Percentiles rank a stretch among this genome's conserved stretches.
Evolutionary conservation across 1,284 basidiomycete species (phyloP).

Genomic region (Leccinum discolor): DNA sequence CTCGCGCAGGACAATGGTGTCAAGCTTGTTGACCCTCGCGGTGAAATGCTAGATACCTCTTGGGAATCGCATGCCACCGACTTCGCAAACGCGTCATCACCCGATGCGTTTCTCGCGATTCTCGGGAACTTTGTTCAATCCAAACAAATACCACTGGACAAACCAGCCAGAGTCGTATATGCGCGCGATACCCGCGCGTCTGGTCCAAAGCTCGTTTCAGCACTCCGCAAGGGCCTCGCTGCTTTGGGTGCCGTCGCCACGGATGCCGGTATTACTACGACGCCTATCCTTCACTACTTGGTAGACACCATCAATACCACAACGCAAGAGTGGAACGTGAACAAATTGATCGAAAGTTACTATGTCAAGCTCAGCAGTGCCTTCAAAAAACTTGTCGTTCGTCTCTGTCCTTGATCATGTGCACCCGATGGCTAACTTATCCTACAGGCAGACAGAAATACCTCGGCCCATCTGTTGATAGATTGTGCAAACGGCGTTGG

Average conservation of each 20-base stretch:
- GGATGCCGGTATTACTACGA: constrained; percentile 86
- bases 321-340: constrained; percentile 78
- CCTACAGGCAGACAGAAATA: constrained; percentile 59
- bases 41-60: constrained; percentile 98
- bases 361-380: constrained; percentile 84
- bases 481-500: constrained; percentile 99
- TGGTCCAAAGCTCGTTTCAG: constrained; percentile 78
- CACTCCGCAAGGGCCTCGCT: constrained; percentile 83
- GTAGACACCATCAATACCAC: constrained; percentile 91
- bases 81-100: constrained; percentile 85
- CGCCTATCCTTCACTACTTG: constrained; percentile 95
- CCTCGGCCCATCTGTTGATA: constrained; percentile 69
- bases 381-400: constrained; percentile 86
- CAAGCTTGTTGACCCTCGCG: constrained; percentile 95
- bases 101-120: constrained; percentile 70
- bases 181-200: constrained; percentile 94
- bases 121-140: constrained; percentile 67
- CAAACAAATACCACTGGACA: constrained; percentile 78
- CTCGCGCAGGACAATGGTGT: constrained; percentile 92
- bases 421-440: constrained; percentile 9
- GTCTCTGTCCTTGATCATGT: constrained; percentile 31
- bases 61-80: constrained; percentile 93
- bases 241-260: constrained; percentile 68
- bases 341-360: constrained; percentile 87
- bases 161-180: constrained; percentile 85